phyloP scores from a whole-genome alignment of 2,329 filamentous ascomycete genomes.

The Leptographium lundbergii region DNA sequence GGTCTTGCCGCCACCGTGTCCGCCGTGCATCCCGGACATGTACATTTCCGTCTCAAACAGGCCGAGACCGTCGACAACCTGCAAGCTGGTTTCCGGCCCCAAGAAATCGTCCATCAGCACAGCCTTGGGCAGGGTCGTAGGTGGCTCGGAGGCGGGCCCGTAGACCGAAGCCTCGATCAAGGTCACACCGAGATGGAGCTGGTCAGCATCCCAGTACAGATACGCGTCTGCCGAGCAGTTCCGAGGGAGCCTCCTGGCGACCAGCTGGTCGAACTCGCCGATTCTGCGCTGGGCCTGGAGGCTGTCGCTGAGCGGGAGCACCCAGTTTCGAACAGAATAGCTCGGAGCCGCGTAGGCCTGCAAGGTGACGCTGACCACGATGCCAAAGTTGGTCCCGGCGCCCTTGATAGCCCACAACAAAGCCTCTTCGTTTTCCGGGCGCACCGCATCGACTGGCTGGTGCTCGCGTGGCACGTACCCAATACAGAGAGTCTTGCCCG shows the following conservation, averaged over 20 bases:
- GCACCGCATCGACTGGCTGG: slow-evolving; percentile 25
- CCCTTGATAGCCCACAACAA: slow-evolving; percentile 29
- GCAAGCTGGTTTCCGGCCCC: not conserved
- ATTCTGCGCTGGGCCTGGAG: slow-evolving; percentile 24
- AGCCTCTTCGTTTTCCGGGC: slow-evolving; percentile 17
- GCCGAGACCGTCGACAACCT: slow-evolving; percentile 30
- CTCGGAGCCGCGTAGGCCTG: slow-evolving; percentile 19
- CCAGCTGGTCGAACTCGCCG: slow-evolving; percentile 22
- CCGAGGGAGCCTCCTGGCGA: slow-evolving; percentile 26
- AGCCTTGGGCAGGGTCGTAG: no score
- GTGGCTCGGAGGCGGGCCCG: no score
- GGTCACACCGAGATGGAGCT: slow-evolving; percentile 39
- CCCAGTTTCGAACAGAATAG: slow-evolving; percentile 28
- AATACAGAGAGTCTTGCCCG: slow-evolving; percentile 33
- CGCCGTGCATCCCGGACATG: slow-evolving; percentile 45
- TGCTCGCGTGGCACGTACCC: slow-evolving; percentile 36
- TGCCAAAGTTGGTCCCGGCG: slow-evolving; percentile 29
- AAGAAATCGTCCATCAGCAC: not conserved
- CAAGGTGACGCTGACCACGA: slow-evolving; percentile 25
- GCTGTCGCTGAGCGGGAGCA: slow-evolving; percentile 19
- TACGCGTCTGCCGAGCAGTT: slow-evolving; percentile 40
- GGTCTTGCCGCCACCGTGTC: slow-evolving; percentile 44
- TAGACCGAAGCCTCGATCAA: slow-evolving; percentile 26
- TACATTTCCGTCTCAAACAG: slow-evolving; percentile 50
- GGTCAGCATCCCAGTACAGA: slow-evolving; percentile 34